Base-by-base conservation (phyloP, 176 grass and related monocot species). In the Ananas comosus region DNA sequence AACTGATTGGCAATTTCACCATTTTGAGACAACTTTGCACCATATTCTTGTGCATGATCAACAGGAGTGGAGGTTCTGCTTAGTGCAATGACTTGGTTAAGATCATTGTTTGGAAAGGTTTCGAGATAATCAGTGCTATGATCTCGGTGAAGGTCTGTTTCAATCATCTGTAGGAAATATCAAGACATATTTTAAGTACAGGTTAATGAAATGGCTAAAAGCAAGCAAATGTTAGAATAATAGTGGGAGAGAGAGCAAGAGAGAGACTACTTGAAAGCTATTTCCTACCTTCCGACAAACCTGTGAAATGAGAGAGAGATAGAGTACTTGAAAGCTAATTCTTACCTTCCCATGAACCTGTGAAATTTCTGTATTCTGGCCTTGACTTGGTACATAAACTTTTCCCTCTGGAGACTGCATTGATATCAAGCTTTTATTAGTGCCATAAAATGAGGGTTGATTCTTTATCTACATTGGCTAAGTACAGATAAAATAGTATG, bases 81-180 rank as follows among this genome's bases (percentile, higher is more conserved):
- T 68, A 28, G 65, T 16, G 47, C 53, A 64, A 70, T 70, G 53
- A 74, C 51, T 49, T 73, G 80, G 67, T 68, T 51, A 68, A 75
- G 76, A 12, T 68, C 75, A 77, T 48, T 72, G 47, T 58, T 50
- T 68, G 80, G 54, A 76, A 54, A 71, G 74, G 67, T 21, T 11
- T 71, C 63, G 23, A 48, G 14, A 48, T 58, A n/a, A 14, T 51
- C 51, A 83, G 69, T 69, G 22, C 19, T 78, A 65, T 82, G 52
- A 65, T 49, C 75, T 69, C 50, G 68, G 13, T 78, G 71, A 64
- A 72, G 53, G 78, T 78, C 48, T 64, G 50, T 42, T 76, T 80
- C 54, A 51, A 82, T 82, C 69, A 67, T 54, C 92, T 96, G 83
- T 69, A 79, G 2, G 12, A 49, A 13, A 66, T 79, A 82, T 58